Evolutionary conservation across 1,139 yeast genomes (phyloP), one percentile per base, ranked within the genome.

Genomic region (Hyphopichia khmerensis): DNA sequence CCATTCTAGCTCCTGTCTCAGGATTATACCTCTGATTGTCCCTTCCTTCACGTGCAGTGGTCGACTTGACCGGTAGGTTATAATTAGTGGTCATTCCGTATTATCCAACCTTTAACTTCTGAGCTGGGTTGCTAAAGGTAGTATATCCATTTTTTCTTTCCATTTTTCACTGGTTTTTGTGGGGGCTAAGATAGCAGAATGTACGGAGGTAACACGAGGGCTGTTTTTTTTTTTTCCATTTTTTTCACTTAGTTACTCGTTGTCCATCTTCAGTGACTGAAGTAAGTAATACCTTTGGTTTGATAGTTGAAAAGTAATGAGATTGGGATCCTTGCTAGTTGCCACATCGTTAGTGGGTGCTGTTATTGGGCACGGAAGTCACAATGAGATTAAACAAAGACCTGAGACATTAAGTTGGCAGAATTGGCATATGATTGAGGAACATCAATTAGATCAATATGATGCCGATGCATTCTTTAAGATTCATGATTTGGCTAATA

Each of bases 371-470:
- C 64, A 60, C 38, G 64, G 60, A 3, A 49, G 43, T 18, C 55
- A 52, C 38, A 38, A 49, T 18, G 51, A 46, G 13, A 40, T 42
- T 15, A 48, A 53, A 36, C 31, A 40, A 26, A 73, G 67, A 36
- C 88, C 88, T 3, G 64, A 64, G 24, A 81, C 78, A 0, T 42
- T 77, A 39, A 59, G 73, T 14, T 87, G 95, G 95, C 87, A 84
- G 54, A 77, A 77, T 50, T 85, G 91, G 87, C 98, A 91, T 64
- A 91, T 91, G 98, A 71, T 77, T 48, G 83, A 82, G 53, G 99
- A 91, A 63, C 98, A 91, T 65, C 83, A 81, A 16, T 51, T 88
- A 45, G 89, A 86, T 46, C 72, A 75, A 35, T 90, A 81, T 54
- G 95, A 87, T 48, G 77, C 95, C 0, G 80, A 76, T 38, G 73